Base-by-base conservation (phyloP, 192 early-diverging fungal species). In the Backusella tarrabulga region DNA sequence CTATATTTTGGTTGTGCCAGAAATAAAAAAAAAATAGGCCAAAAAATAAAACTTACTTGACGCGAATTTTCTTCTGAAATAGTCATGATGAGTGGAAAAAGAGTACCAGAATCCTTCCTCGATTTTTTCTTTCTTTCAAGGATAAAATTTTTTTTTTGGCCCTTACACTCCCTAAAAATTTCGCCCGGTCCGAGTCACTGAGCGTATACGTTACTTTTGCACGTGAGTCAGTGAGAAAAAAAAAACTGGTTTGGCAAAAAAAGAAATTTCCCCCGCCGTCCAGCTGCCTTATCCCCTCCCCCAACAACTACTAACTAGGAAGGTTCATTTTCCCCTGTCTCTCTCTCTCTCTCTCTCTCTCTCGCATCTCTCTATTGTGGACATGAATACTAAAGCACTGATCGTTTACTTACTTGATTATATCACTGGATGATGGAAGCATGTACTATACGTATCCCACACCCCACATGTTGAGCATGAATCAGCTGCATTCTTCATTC, bases 401-500 rank as follows among this genome's bases (percentile, higher is more conserved):
- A 50, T 50, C 6, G 46, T 7, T 21, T n/a, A 15, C 6, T 50
- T 50, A 50, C 46, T 50, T 50, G 46, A 50, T 50, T 17, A n/a
- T 50, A n/a, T 15, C 6, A 19, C 46, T 50, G 17, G 19, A 19
- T 19, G 15, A 21, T 50, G 4, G 6, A 29, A n/a, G 29, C 14
- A 63, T 63, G 56, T 29, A 63, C 56, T 14, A 12, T 63, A 63
- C 23, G 56, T 8, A 63, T 63, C 56, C 11, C 29, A 63, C 23
- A 14, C 56, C 23, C 56, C 56, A 26, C n/a, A 23, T 29, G 56
- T 63, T 63, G 26, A 63, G 23, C 56, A 63, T 63, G 12, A 14
- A 63, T 29, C 56, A 63, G 56, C 56, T 63, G 56, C 56, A 63
- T 63, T 63, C 56, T 63, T 63, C 56, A 63, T 63, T 63, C 56